Conservation (phyloP, 2,329 filamentous ascomycete species). For the Endothia cerciana region DNA sequence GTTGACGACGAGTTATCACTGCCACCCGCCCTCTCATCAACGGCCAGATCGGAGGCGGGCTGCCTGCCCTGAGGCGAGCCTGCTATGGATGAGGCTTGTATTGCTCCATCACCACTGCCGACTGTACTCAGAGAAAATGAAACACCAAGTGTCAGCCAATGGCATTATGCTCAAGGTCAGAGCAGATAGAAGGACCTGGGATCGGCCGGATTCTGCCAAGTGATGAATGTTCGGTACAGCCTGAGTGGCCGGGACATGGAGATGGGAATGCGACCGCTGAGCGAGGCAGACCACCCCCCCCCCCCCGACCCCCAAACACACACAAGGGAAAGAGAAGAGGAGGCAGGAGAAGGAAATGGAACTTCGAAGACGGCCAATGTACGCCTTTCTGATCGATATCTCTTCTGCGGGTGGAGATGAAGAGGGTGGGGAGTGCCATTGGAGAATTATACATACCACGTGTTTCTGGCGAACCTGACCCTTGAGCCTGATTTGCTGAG, state of each 20-base stretch:
- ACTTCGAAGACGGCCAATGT: too few relatives aligned
- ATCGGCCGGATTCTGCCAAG: not conserved
- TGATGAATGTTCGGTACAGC: not conserved
- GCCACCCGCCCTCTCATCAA: not conserved
- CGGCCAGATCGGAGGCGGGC: not conserved
- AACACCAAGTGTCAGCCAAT: not conserved
- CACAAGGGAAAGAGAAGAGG: too few relatives aligned
- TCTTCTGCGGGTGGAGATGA: not conserved
- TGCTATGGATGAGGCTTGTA: not conserved
- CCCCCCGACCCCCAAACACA: too few relatives aligned
- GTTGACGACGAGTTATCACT: not conserved
- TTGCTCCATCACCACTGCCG: not conserved
- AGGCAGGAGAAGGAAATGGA: too few relatives aligned
- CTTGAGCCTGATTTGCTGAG: constrained; percentile 18
- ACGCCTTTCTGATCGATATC: too few relatives aligned
- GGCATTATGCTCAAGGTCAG: not conserved
- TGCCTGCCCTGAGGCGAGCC: not conserved
- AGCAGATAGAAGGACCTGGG: not conserved
- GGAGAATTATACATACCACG: constrained; percentile 14
- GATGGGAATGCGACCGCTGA: too few relatives aligned
- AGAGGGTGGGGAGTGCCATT: constrained; percentile 2
- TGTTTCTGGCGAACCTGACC: not conserved
- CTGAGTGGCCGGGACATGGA: not conserved
- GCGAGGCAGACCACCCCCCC: too few relatives aligned
- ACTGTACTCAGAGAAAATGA: not conserved